Percentiles rank a stretch among this genome's conserved stretches.
phyloP scores from a whole-genome alignment of 2,329 filamentous ascomycete genomes.

The Rugonectria rugulosa region DNA sequence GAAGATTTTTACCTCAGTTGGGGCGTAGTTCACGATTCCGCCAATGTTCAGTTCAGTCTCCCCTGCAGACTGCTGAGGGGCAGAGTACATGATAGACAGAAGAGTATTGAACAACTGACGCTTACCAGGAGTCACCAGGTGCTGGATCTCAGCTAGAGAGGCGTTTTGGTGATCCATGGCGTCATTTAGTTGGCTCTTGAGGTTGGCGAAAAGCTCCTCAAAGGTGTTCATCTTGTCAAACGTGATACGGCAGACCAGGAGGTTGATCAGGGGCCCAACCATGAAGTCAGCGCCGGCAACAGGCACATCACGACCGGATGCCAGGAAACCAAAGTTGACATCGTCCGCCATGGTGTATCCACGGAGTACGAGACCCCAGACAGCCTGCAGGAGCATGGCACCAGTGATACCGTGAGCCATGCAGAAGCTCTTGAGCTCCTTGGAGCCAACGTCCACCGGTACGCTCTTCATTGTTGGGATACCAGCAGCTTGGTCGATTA shows the following conservation, averaged over 20 bases:
- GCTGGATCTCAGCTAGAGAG: conserved; percentile 12
- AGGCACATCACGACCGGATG: conserved; percentile 20
- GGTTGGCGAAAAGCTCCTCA: conserved; percentile 34
- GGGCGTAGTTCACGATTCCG: conserved; percentile 8
- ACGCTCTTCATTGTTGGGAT: conserved; percentile 12
- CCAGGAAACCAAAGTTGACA: conserved; percentile 7
- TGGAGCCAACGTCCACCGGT: conserved; percentile 2
- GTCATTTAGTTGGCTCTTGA: conserved; percentile 4
- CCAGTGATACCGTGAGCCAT: conserved; percentile 10
- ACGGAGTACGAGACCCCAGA: conserved; percentile 8
- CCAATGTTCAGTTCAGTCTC: conserved; percentile 4
- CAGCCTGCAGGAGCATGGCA: conserved; percentile 9
- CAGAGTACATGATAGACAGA: conserved; percentile 14
- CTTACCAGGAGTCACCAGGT: conserved; percentile 13
- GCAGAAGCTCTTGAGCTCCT: conserved; percentile 6
- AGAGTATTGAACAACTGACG: conserved; percentile 14
- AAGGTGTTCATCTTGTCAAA: conserved; percentile 35
- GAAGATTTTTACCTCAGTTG: conserved; percentile 5
- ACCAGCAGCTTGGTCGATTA: conserved; percentile 6
- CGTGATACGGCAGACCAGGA: conserved; percentile 14
- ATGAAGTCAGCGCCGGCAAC: conserved; percentile 31
- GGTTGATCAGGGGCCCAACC: conserved; percentile 37
- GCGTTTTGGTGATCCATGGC: conserved; percentile 13
- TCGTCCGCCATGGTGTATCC: conserved; percentile 11
- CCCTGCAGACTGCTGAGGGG: not conserved